Base-by-base conservation (phyloP, 148 eudicot genomes). In the Spergularia marina region DNA sequence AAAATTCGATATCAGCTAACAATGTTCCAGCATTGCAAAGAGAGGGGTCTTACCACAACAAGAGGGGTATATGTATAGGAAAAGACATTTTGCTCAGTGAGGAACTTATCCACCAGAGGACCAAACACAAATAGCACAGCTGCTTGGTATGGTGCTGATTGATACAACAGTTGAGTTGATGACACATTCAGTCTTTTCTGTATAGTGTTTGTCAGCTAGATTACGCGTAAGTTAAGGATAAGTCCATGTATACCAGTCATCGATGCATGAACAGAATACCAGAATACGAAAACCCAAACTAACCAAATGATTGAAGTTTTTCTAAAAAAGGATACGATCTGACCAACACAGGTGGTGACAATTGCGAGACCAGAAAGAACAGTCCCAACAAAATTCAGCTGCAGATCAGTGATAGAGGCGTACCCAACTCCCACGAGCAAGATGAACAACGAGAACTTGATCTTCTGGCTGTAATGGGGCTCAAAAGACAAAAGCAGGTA, bases 111-210 rank as follows among this genome's bases (percentile, higher is more conserved):
- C 11, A 93, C 83, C 62, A 88, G 40, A 59, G 98, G 98, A 66
- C 98, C 98, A 13, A 88, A 73, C 30, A 91, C 85, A 67, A 93
- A 91, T 0, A 93, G 84, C 44, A 91, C 86, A 4, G 93, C 93
- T 51, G 98, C 91, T 76, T 93, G 98, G 62, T 80, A 93, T 59
- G 96, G 98, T 21, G 96, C 93, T 66, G 98, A 93, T 65, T 93
- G 98, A 62, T 93, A 93, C 36, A 93, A 49, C 56, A 93, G 83
- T 76, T 93, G 98, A 3, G 98, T 93, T 0, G 98, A 93, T n/a
- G 98, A 86, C 7, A 93, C 96, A 76, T 89, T 91, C 6, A 93
- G 86, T 84, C 85, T 86, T 84, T 91, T 93, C 65, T 93, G 98
- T 70, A 93, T 91, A 52, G 98, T 91, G 82, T 91, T 91, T 41